A percentile compares a stretch with the other conserved stretches of the same genome.
Evolutionary conservation across 2,329 filamentous ascomycete species (phyloP).

Genomic region (Fusarium coicis): DNA sequence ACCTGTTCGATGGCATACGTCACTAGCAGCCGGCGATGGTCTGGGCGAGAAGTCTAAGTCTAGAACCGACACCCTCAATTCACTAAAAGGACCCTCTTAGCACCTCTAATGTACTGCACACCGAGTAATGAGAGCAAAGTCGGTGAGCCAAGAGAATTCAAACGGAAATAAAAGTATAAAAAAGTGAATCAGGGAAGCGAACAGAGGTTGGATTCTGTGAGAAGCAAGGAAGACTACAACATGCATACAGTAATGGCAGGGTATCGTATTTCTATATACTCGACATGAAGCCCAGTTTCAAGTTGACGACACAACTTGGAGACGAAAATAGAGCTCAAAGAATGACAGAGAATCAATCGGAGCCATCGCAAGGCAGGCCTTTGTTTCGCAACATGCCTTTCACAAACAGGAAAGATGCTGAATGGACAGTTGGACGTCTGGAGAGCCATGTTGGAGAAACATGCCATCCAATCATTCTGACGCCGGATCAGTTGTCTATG

Average conservation of each 20-base stretch:
- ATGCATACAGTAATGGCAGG: conserved; percentile 15
- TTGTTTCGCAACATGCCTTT: conserved; percentile 22
- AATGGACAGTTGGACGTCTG: conserved; percentile 14
- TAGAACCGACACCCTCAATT: conserved; percentile 33
- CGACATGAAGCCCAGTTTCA: conserved; percentile 12
- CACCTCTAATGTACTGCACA: conserved; percentile 20
- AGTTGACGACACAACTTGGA: neutral
- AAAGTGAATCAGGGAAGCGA: conserved; percentile 20
- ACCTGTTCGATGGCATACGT: conserved; percentile 39
- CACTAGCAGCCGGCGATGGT: conserved; percentile 33
- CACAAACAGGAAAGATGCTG: neutral
- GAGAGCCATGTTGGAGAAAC: neutral
- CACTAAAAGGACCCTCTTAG: conserved; percentile 33
- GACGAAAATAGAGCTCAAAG: conserved; percentile 30
- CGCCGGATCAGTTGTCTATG: conserved; percentile 31
- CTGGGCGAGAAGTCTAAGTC: conserved; percentile 43
- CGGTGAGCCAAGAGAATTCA: conserved; percentile 31
- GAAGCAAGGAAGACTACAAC: conserved; percentile 14
- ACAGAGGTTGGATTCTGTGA: conserved; percentile 4
- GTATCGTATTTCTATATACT: conserved; percentile 37
- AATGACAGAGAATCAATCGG: conserved; percentile 15
- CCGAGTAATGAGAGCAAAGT: conserved; percentile 32
- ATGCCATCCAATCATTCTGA: conserved; percentile 32
- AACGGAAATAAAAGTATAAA: conserved; percentile 6
- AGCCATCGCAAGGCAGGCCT: conserved; percentile 15